Conservation (phyloP, 2,329 filamentous ascomycete genomes). For the Colletotrichum liriopes region DNA sequence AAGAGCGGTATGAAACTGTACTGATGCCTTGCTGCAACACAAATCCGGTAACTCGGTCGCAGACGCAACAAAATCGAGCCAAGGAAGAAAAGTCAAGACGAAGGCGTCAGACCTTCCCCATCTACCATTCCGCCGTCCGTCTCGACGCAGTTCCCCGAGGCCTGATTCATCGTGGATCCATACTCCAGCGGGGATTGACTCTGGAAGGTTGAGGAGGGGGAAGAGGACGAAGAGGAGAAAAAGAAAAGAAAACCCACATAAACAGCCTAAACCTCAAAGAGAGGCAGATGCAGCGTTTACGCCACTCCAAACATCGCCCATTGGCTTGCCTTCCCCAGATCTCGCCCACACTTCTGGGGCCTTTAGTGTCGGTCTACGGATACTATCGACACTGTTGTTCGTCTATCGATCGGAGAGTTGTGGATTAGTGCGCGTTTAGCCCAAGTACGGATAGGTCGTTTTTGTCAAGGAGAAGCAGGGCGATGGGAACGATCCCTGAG, state of each 20-base stretch:
- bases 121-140: constrained; percentile 21
- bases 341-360: constrained; percentile 21
- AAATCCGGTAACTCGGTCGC: background rate
- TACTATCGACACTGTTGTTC: constrained; percentile 20
- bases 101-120: constrained; percentile 20
- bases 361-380: background rate
- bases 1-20: background rate
- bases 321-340: constrained; percentile 37
- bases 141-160: constrained; percentile 18
- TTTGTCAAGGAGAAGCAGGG: constrained; percentile 6
- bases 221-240: background rate
- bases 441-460: background rate
- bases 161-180: constrained; percentile 25
- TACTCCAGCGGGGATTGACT: constrained; percentile 26
- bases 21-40: constrained; percentile 15
- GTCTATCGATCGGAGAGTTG: constrained; percentile 35
- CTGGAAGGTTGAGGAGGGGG: constrained; percentile 3
- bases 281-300: constrained; percentile 26
- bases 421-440: constrained; percentile 7
- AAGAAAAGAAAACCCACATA: background rate
- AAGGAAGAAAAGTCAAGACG: constrained; percentile 6
- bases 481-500: constrained; percentile 9
- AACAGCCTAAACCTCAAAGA: constrained; percentile 23
- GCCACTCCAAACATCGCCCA: constrained; percentile 17
- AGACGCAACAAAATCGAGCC: background rate